Evolutionary conservation across 139 green algal species (phyloP), one percentile per base, ranked within the genome.

Genomic region (Desmodesmus armatus): DNA sequence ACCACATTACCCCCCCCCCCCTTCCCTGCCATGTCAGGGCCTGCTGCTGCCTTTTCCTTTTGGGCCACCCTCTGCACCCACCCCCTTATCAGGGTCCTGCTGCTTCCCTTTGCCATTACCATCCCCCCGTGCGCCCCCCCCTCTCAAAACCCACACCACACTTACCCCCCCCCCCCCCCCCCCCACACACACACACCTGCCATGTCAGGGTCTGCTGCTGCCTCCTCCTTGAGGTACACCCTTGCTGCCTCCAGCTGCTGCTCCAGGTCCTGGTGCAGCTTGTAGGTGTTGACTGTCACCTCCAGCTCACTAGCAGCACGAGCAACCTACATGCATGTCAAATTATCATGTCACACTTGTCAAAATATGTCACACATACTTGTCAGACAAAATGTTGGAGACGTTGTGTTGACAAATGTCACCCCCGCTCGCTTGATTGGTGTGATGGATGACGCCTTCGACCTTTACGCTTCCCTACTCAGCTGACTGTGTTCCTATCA

Each of bases 221-320:
- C 85, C 51, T 93, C 86, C 58, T 92, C 84, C 72, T 93, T 93
- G 27, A 97, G 79, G 82, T 97, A 92, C 13, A 92, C 84, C 33
- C 92, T 88, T 4, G 94, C 89, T 29, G 95, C 94, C 3, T 58
- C 35, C 5, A 98, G 83, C 85, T 94, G 90, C 82, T 92, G 58
- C 82, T 93, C 85, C 1, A 72, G 80, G 73, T 96, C 93, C 47
- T 92, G 74, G 83, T 96, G 95, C 33, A 73, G n/a, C 15, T 63
- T 72, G 75, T 94, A 96, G 4, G 76, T 70, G 9, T 89, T 80
- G 7, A 96, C 94, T 3, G 91, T 88, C 6, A 87, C 77, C 73
- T 98, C 90, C 7, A 98, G 78, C 33, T 97, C 94, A 15, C 93
- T 75, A 9, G 94, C 91, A 11, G 93, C 90, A 70, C 94, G 95